Percentiles rank a stretch among this genome's conserved stretches.
Evolutionary conservation across 2,329 filamentous ascomycete species (phyloP).

Genomic region (Reticulascus tulasneorum): DNA sequence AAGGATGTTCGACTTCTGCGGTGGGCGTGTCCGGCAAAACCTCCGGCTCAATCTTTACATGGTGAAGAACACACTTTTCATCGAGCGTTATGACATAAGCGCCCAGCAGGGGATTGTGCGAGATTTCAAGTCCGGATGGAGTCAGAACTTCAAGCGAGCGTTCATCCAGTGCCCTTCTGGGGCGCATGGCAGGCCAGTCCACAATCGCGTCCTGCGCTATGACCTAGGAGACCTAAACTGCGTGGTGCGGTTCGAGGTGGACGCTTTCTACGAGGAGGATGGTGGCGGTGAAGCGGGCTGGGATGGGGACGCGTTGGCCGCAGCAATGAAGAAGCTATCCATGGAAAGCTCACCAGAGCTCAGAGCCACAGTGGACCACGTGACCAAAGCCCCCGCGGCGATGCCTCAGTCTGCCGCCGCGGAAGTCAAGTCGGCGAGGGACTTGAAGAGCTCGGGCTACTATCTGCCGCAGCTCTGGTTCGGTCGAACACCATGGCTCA

Average conservation of each 20-base stretch:
- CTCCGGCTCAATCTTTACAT: background rate
- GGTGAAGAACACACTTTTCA: slow-evolving; percentile 1
- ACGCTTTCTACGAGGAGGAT: slow-evolving; percentile 2
- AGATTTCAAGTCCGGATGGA: background rate
- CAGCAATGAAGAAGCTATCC: background rate
- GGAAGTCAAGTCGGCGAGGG: slow-evolving; percentile 17
- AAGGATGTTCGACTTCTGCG: background rate
- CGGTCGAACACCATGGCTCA: slow-evolving; percentile 21
- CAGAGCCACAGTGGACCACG: background rate
- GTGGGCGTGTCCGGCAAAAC: background rate
- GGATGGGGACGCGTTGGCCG: background rate
- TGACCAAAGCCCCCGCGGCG: background rate
- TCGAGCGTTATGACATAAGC: too few relatives aligned
- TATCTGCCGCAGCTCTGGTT: slow-evolving; percentile 23
- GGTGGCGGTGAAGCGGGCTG: background rate
- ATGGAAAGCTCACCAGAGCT: background rate
- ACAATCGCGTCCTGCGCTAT: slow-evolving; percentile 3
- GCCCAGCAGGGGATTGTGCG: background rate
- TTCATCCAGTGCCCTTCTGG: background rate
- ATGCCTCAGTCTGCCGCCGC: slow-evolving; percentile 14
- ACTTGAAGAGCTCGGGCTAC: background rate
- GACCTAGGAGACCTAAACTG: background rate
- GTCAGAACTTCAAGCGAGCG: slow-evolving; percentile 1
- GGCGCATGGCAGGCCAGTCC: background rate
- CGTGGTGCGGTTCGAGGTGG: slow-evolving; percentile 4